Evolutionary conservation across 306 rosid genomes (phyloP).

Genomic region (Dalbergia oliveri): DNA sequence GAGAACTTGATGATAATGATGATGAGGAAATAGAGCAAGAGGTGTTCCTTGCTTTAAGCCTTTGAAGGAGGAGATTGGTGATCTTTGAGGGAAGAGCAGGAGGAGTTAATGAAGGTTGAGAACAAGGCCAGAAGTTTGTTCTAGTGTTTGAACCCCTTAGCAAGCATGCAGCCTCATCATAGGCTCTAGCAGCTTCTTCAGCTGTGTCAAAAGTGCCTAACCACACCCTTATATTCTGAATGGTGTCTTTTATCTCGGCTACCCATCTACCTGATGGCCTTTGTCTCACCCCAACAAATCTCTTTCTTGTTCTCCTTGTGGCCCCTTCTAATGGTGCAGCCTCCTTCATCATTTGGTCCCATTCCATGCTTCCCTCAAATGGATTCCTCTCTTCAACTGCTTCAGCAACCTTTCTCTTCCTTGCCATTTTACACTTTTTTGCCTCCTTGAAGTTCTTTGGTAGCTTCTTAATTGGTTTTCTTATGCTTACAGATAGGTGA

Average conservation of each 20-base stretch:
- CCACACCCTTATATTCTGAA: slow-evolving; percentile 90
- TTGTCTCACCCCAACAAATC: slow-evolving; percentile 83
- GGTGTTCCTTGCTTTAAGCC: slow-evolving; percentile 72
- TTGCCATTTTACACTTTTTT: slow-evolving; percentile 57
- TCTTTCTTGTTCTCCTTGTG: slow-evolving; percentile 58
- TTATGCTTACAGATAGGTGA: neutral
- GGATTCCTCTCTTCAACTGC: slow-evolving; percentile 49
- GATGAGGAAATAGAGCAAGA: slow-evolving; percentile 11
- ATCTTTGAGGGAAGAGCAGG: slow-evolving; percentile 85
- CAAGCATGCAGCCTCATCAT: slow-evolving; percentile 90
- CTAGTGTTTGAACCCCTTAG: slow-evolving; percentile 83
- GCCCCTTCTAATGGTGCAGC: slow-evolving; percentile 54
- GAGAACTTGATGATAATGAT: slow-evolving; percentile 34
- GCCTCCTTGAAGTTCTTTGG: neutral
- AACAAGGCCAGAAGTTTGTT: slow-evolving; percentile 79
- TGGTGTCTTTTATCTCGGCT: slow-evolving; percentile 89
- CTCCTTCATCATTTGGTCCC: slow-evolving; percentile 72
- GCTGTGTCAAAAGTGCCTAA: slow-evolving; percentile 89
- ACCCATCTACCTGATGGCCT: slow-evolving; percentile 93
- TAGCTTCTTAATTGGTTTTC: neutral
- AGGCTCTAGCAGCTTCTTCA: slow-evolving; percentile 91
- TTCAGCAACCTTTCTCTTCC: slow-evolving; percentile 69
- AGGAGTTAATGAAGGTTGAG: slow-evolving; percentile 52
- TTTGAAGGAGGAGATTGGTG: slow-evolving; percentile 78
- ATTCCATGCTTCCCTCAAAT: slow-evolving; percentile 51